Evolutionary conservation across 2,329 filamentous ascomycete species (phyloP).

Genomic region (Pleomassaria siparia): DNA sequence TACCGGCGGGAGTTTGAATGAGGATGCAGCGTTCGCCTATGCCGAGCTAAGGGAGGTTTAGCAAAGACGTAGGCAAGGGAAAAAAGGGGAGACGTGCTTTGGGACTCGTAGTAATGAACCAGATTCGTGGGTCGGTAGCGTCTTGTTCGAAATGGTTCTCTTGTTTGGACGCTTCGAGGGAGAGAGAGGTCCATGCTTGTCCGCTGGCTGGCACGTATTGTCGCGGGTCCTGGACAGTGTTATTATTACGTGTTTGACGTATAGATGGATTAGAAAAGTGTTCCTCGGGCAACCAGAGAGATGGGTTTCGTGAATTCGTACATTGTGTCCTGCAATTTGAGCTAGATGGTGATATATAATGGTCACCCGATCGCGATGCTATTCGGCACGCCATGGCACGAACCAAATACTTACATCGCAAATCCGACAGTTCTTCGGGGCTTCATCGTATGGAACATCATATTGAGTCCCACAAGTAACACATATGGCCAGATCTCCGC

Average conservation of each 20-base stretch:
- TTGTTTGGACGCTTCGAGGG: conserved; percentile 47
- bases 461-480: conserved; percentile 71
- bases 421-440: conserved; percentile 63
- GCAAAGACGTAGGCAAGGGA: background rate
- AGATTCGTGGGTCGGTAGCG: conserved; percentile 47
- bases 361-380: conserved; percentile 1
- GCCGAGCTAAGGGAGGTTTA: conserved; percentile 53
- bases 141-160: conserved; percentile 58
- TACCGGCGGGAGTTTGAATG: conserved; percentile 65
- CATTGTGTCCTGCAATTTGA: no score
- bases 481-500: conserved; percentile 60
- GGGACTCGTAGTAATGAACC: conserved; percentile 49
- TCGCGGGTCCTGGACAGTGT: conserved; percentile 55
- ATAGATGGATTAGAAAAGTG: background rate
- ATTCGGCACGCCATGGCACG: conserved; percentile 8
- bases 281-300: background rate
- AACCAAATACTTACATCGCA: conserved; percentile 63
- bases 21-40: conserved; percentile 77
- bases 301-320: no score
- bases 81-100: conserved; percentile 30
- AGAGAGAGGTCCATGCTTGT: conserved; percentile 67
- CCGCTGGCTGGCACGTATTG: conserved; percentile 68
- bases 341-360: no score
- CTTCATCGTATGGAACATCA: conserved; percentile 52
- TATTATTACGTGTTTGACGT: conserved; percentile 7